Percentiles rank a stretch among this genome's conserved stretches.
Evolutionary conservation across 768 basidiomycete genomes (phyloP).

Genomic region (Tephrocybe sp.): DNA sequence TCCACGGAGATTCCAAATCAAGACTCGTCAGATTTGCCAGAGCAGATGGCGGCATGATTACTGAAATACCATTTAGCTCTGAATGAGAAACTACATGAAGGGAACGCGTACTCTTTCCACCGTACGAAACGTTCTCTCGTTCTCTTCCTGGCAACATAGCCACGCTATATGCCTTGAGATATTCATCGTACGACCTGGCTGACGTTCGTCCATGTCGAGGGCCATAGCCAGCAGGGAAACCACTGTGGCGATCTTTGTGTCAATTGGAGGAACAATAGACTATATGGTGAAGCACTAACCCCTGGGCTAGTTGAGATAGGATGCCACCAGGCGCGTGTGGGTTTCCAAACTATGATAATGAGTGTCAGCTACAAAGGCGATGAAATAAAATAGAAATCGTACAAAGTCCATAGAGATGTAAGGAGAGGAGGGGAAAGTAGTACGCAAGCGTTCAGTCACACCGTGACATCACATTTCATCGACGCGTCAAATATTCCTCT

Average conservation of each 20-base stretch:
- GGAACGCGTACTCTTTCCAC: constrained; percentile 80
- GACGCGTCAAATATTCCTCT: constrained; percentile 29
- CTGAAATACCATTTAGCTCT: constrained; percentile 37
- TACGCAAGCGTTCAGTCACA: constrained; percentile 30
- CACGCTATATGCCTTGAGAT: constrained; percentile 92
- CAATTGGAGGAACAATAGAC: background rate
- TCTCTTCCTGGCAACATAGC: constrained; percentile 88
- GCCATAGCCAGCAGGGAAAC: constrained; percentile 50
- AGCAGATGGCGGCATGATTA: constrained; percentile 96
- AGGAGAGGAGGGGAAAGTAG: constrained; percentile 1
- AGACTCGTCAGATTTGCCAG: constrained; percentile 83
- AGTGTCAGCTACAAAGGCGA: constrained; percentile 5
- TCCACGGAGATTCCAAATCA: constrained; percentile 91
- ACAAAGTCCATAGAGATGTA: constrained; percentile 42
- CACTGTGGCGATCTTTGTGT: constrained; percentile 34
- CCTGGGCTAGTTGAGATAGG: constrained; percentile 68
- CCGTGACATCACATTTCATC: constrained; percentile 31
- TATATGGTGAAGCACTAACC: constrained; percentile 19
- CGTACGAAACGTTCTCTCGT: constrained; percentile 90
- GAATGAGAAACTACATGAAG: constrained; percentile 2
- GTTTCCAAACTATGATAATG: constrained; percentile 36
- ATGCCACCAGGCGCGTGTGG: constrained; percentile 57
- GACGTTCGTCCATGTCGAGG: constrained; percentile 48
- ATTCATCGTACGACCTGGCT: constrained; percentile 83
- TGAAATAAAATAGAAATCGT: constrained; percentile 18